Percentiles rank a stretch among this genome's conserved stretches.
These are phyloP conservation scores for Ogataea trehalophila DNA, from an alignment of 805 yeast species.

Conservation along the genomic window DNA sequence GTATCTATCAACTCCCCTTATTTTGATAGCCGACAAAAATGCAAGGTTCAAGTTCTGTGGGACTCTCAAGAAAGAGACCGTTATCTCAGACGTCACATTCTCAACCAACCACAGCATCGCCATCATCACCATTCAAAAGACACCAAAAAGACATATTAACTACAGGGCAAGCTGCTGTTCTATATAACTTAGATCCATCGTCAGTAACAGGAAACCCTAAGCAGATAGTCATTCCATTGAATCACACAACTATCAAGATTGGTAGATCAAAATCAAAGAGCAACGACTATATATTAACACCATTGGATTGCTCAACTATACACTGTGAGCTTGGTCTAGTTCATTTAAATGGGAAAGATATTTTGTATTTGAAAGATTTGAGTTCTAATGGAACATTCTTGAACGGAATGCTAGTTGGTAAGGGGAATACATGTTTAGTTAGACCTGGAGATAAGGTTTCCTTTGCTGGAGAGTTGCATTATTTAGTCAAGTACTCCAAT, in stretches of 20 bases:
- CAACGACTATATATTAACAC: slow-evolving; percentile 49
- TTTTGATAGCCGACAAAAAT: background rate
- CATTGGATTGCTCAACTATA: slow-evolving; percentile 54
- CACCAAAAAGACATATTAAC: background rate
- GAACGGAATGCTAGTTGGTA: slow-evolving; percentile 51
- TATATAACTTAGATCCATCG: slow-evolving; percentile 13
- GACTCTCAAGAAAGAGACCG: slow-evolving; percentile 15
- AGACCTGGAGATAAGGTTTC: slow-evolving; percentile 60
- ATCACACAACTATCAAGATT: slow-evolving; percentile 12
- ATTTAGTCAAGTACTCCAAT: slow-evolving; percentile 23
- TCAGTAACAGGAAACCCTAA: background rate
- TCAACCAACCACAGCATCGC: background rate
- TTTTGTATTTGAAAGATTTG: slow-evolving; percentile 48
- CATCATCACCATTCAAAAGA: background rate
- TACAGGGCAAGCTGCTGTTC: slow-evolving; percentile 3
- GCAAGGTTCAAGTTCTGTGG: slow-evolving; percentile 2
- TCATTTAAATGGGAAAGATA: slow-evolving; percentile 31
- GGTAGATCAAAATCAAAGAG: slow-evolving; percentile 37
- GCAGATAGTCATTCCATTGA: slow-evolving; percentile 11
- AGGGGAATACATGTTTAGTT: slow-evolving; percentile 43
- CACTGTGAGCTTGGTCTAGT: slow-evolving; percentile 54
- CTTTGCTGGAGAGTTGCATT: slow-evolving; percentile 38
- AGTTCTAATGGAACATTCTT: slow-evolving; percentile 66
- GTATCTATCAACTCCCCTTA: no score
- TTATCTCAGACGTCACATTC: slow-evolving; percentile 1